A percentile compares a stretch with the other conserved stretches of the same genome.
phyloP scores from a whole-genome alignment of 768 basidiomycete genomes.

The Kwoniella dendrophila region DNA sequence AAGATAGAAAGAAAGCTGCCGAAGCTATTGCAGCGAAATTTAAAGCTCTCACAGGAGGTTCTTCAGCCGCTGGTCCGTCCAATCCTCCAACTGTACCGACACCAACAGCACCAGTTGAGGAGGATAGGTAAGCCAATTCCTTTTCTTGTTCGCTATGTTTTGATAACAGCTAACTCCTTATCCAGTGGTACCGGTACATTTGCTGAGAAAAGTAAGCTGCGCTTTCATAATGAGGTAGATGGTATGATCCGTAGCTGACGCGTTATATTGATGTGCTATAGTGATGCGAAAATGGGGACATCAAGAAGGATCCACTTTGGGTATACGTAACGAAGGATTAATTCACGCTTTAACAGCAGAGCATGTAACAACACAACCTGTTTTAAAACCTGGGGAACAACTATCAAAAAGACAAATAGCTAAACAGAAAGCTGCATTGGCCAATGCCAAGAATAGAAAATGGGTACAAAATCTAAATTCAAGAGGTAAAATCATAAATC shows the following conservation, averaged over 20 bases:
- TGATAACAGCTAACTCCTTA: neutral
- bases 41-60: slow-evolving; percentile 31
- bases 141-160: neutral
- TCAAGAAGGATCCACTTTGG: slow-evolving; percentile 89
- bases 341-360: slow-evolving; percentile 86
- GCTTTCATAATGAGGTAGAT: too few species aligned
- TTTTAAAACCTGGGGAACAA: slow-evolving; percentile 53
- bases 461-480: slow-evolving; percentile 59
- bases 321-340: slow-evolving; percentile 79
- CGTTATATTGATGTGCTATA: slow-evolving; percentile 8
- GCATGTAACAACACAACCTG: slow-evolving; percentile 59
- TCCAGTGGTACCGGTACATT: slow-evolving; percentile 36
- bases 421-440: slow-evolving; percentile 52
- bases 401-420: slow-evolving; percentile 51
- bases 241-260: slow-evolving; percentile 24
- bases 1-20: slow-evolving; percentile 47
- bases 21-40: slow-evolving; percentile 52
- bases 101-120: slow-evolving; percentile 17
- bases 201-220: slow-evolving; percentile 50
- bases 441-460: slow-evolving; percentile 43
- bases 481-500: slow-evolving; percentile 87
- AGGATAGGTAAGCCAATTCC: slow-evolving; percentile 38
- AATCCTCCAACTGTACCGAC: slow-evolving; percentile 18
- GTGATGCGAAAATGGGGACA: slow-evolving; percentile 97
- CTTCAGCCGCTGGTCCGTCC: slow-evolving; percentile 21